Conservation (phyloP, 768 basidiomycete genomes). For the Pisolithus orientalis region DNA sequence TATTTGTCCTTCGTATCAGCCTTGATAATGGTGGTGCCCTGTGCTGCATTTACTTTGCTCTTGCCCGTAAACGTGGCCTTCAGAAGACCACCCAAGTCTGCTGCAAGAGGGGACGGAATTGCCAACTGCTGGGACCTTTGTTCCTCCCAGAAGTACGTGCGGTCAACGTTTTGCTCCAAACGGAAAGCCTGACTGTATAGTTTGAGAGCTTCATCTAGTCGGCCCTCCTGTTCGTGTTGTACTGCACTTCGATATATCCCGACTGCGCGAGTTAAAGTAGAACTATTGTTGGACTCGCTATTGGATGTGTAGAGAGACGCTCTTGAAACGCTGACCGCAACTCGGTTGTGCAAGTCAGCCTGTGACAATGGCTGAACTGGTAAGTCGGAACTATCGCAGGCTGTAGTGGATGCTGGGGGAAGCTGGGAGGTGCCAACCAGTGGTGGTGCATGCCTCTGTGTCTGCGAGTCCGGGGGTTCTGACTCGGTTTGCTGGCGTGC, state of each 20-base stretch:
- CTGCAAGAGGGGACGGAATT: neutral
- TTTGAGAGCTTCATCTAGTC: slow-evolving; percentile 67
- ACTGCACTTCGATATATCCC: slow-evolving; percentile 66
- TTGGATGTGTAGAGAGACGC: slow-evolving; percentile 16
- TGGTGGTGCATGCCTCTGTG: slow-evolving; percentile 1
- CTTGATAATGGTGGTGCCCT: slow-evolving; percentile 71
- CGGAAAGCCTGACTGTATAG: slow-evolving; percentile 81
- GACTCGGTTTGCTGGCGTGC: neutral
- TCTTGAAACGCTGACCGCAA: slow-evolving; percentile 7
- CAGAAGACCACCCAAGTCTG: slow-evolving; percentile 46
- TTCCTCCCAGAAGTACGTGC: slow-evolving; percentile 58
- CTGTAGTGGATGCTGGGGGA: neutral
- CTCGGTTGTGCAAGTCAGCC: slow-evolving; percentile 1
- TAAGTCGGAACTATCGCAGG: neutral
- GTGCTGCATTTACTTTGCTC: slow-evolving; percentile 47
- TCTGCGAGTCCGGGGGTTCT: neutral
- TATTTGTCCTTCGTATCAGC: slow-evolving; percentile 23
- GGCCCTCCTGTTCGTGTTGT: slow-evolving; percentile 63
- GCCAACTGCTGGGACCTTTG: slow-evolving; percentile 16
- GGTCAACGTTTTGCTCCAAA: slow-evolving; percentile 70
- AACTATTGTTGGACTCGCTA: slow-evolving; percentile 27
- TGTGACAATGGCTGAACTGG: slow-evolving; percentile 6
- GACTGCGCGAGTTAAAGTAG: slow-evolving; percentile 43
- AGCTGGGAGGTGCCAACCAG: slow-evolving; percentile 6
- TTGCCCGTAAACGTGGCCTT: slow-evolving; percentile 79